phyloP scores from a whole-genome alignment of 257 asterid species.

The Linaria vulgaris region DNA sequence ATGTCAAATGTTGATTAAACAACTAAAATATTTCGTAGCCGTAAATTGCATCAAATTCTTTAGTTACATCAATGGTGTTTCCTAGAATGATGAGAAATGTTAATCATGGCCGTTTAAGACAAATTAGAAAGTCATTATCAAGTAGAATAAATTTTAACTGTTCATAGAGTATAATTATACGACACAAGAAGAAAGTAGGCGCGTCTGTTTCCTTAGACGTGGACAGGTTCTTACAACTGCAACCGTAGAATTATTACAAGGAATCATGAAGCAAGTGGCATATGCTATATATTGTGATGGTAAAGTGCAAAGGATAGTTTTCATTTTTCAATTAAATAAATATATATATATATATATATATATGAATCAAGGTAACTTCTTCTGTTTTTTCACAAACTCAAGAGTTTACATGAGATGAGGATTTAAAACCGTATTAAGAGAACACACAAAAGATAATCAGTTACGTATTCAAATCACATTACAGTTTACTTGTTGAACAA shows the following conservation, averaged over 20 bases:
- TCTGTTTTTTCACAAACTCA: too few relatives aligned
- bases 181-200: too few relatives aligned
- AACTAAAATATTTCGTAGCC: too few relatives aligned
- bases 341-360: too few relatives aligned
- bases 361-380: too few relatives aligned
- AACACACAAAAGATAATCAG: too few relatives aligned
- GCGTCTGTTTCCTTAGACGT: conserved; percentile 15
- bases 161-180: background rate
- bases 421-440: too few relatives aligned
- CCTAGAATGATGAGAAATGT: background rate
- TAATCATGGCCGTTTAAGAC: conserved; percentile 42
- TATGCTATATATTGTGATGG: conserved; percentile 14
- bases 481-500: too few relatives aligned
- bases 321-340: too few relatives aligned
- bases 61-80: background rate
- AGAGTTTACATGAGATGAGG: too few relatives aligned
- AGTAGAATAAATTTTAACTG: background rate
- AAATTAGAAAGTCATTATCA: conserved; percentile 34
- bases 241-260: background rate
- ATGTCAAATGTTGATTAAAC: too few relatives aligned
- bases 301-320: background rate
- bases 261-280: conserved; percentile 7
- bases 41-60: background rate
- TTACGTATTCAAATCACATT: too few relatives aligned
- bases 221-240: conserved; percentile 4